Evolutionary conservation across 2,329 filamentous ascomycete species (phyloP).

Genomic region (Neonectria hederae): DNA sequence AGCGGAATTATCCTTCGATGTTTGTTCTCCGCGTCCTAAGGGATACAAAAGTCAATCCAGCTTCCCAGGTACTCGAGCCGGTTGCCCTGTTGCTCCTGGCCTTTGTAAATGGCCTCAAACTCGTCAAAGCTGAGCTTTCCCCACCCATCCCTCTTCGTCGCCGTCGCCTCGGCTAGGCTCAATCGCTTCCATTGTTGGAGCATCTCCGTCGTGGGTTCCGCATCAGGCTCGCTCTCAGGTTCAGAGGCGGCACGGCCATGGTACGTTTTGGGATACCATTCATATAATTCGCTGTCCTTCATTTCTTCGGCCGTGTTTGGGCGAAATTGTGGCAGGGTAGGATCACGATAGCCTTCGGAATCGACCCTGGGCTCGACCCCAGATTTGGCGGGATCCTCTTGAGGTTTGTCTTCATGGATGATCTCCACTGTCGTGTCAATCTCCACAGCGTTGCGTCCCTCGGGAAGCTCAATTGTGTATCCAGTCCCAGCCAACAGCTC

Average conservation of each 20-base stretch:
- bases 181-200: conserved; percentile 64
- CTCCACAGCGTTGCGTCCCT: conserved; percentile 47
- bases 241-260: conserved; percentile 1
- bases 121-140: conserved; percentile 82
- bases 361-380: conserved; percentile 31
- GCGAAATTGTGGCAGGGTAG: conserved; percentile 74
- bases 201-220: conserved; percentile 43
- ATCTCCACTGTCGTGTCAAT: conserved; percentile 42
- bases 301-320: conserved; percentile 58
- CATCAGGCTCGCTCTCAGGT: conserved; percentile 23
- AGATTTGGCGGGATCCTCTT: conserved; percentile 28
- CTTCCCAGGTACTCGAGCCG: conserved; percentile 83
- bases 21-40: conserved; percentile 49
- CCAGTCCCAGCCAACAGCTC: conserved; percentile 56
- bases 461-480: conserved; percentile 52
- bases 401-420: conserved; percentile 34
- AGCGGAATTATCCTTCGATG: background rate
- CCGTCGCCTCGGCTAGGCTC: conserved; percentile 73
- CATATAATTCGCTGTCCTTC: conserved; percentile 17
- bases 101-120: conserved; percentile 79
- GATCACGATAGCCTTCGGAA: conserved; percentile 56
- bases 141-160: conserved; percentile 77
- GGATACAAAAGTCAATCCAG: conserved; percentile 88
- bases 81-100: conserved; percentile 69
- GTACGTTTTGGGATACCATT: conserved; percentile 39